These are phyloP conservation scores for Raphanus raphanistrum DNA, from an alignment of 345 rosid genomes.

Conservation along the genomic window DNA sequence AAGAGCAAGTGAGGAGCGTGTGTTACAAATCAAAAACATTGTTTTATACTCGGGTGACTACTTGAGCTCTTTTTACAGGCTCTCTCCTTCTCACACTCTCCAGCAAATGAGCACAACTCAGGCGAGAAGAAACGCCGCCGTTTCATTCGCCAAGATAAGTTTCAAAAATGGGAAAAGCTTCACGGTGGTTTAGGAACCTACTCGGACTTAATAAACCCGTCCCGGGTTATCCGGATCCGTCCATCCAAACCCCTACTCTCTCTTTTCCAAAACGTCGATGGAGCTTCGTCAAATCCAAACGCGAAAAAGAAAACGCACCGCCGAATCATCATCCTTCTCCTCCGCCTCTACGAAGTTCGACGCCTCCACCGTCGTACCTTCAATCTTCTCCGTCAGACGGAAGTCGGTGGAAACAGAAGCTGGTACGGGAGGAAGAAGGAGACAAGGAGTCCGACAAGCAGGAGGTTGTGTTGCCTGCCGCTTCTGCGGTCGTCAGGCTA, in stretches of 20 bases:
- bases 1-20: constrained; percentile 25
- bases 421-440: constrained; percentile 24
- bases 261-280: constrained; percentile 61
- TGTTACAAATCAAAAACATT: constrained; percentile 2
- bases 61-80: constrained; percentile 18
- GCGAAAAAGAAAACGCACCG: constrained; percentile 41
- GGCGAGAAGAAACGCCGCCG: constrained; percentile 12
- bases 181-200: constrained; percentile 70
- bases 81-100: neutral
- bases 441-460: constrained; percentile 46
- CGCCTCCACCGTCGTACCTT: constrained; percentile 14
- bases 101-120: constrained; percentile 6
- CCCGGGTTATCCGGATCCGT: constrained; percentile 28
- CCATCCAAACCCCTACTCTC: constrained; percentile 16
- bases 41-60: constrained; percentile 17
- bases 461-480: constrained; percentile 80
- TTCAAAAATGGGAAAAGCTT: constrained; percentile 71
- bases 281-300: constrained; percentile 79
- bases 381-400: constrained; percentile 30
- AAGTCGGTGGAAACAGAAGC: constrained; percentile 17
- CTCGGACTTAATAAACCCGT: constrained; percentile 68
- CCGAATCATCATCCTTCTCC: neutral
- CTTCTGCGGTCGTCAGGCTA: constrained; percentile 65
- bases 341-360: neutral
- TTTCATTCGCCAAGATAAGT: neutral